These are phyloP conservation scores for Verticillium tricorpus DNA, from an alignment of 2,329 filamentous ascomycete genomes.

Conservation along the genomic window DNA sequence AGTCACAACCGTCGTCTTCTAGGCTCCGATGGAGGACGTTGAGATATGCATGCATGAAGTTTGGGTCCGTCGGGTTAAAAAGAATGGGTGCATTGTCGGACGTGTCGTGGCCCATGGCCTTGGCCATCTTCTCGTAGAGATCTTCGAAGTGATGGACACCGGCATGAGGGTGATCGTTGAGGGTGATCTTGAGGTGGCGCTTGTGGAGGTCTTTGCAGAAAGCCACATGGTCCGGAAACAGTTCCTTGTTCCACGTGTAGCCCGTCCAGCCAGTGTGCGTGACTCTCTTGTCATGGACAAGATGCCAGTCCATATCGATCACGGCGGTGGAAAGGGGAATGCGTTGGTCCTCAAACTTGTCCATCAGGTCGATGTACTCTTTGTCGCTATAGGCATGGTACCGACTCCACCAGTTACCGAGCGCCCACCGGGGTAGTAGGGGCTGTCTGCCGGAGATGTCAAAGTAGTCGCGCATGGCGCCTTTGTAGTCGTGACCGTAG, in stretches of 20 bases:
- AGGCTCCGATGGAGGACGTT: slow-evolving; percentile 52
- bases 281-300: slow-evolving; percentile 41
- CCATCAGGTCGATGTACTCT: slow-evolving; percentile 54
- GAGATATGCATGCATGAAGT: slow-evolving; percentile 55
- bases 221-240: slow-evolving; percentile 49
- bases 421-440: slow-evolving; percentile 49
- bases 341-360: slow-evolving; percentile 43
- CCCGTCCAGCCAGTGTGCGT: slow-evolving; percentile 51
- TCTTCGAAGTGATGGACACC: slow-evolving; percentile 56
- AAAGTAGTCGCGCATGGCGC: slow-evolving; percentile 51
- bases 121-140: slow-evolving; percentile 49
- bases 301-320: slow-evolving; percentile 65
- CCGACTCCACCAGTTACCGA: slow-evolving; percentile 62
- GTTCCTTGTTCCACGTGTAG: slow-evolving; percentile 56
- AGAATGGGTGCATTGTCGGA: slow-evolving; percentile 42
- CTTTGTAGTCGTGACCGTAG: slow-evolving; percentile 53
- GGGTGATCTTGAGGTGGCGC: slow-evolving; percentile 46
- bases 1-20: slow-evolving; percentile 54
- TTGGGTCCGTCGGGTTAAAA: slow-evolving; percentile 50
- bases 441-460: slow-evolving; percentile 52
- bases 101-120: slow-evolving; percentile 46
- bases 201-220: slow-evolving; percentile 49
- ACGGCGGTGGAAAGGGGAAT: slow-evolving; percentile 57
- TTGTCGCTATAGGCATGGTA: slow-evolving; percentile 54
- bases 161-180: slow-evolving; percentile 60